Percentiles rank a stretch among this genome's conserved stretches.
Conservation (phyloP, 495 filamentous ascomycete species). For the Choiromyces venosus region DNA sequence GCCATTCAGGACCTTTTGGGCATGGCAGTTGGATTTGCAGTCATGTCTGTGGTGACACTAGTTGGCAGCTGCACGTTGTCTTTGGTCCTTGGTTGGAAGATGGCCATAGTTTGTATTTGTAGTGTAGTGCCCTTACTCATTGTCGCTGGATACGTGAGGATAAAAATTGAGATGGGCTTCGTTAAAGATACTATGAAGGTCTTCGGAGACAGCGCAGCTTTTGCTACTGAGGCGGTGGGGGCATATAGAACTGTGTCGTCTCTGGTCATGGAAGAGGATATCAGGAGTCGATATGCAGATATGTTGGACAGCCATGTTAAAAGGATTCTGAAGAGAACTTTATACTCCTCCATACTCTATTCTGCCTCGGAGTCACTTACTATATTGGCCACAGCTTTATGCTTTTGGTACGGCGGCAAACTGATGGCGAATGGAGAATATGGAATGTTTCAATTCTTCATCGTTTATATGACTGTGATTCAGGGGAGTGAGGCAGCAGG, state of each 20-base stretch:
- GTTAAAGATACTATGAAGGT: constrained; percentile 50
- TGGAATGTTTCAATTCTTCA: constrained; percentile 39
- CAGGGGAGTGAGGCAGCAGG: constrained; percentile 41
- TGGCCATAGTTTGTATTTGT: constrained; percentile 50
- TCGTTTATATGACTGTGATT: constrained; percentile 43
- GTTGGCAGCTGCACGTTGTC: constrained; percentile 50
- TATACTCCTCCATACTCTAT: constrained; percentile 51
- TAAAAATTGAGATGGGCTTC: constrained; percentile 53
- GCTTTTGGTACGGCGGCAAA: constrained; percentile 52
- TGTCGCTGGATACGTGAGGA: constrained; percentile 49
- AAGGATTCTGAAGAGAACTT: constrained; percentile 51
- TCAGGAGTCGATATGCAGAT: constrained; percentile 48
- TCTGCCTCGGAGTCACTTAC: constrained; percentile 50
- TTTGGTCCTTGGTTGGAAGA: constrained; percentile 56
- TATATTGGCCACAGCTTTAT: constrained; percentile 54
- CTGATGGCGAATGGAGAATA: constrained; percentile 38
- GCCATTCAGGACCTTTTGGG: constrained; percentile 60
- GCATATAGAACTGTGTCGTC: constrained; percentile 56
- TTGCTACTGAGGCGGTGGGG: constrained; percentile 54
- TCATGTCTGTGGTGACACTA: constrained; percentile 50
- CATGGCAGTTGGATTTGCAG: constrained; percentile 51
- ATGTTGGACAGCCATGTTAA: constrained; percentile 52
- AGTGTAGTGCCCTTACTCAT: constrained; percentile 52
- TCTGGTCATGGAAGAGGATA: constrained; percentile 52
- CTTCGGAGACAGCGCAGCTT: constrained; percentile 54